Evolutionary conservation across 768 basidiomycete genomes (phyloP).

Genomic region (Tricholomella constricta): DNA sequence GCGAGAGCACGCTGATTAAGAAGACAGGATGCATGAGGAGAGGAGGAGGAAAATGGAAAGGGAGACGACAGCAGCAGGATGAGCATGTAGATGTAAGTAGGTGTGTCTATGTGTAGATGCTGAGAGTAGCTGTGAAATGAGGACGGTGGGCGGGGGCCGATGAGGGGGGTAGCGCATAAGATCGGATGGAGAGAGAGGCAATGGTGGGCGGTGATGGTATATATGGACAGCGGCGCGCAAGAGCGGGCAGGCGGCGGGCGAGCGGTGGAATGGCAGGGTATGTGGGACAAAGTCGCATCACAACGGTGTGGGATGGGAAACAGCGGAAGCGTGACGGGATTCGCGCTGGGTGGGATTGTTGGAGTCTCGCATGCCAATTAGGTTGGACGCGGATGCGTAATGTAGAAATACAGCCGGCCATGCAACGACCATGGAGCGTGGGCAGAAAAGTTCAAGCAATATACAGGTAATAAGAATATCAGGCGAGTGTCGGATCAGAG

Average conservation of each 20-base stretch:
- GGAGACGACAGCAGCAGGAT: not conserved
- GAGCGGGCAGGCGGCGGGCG: not conserved
- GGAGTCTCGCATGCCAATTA: not conserved
- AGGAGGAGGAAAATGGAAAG: not conserved
- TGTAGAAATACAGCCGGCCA: constrained; percentile 29
- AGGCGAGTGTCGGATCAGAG: constrained; percentile 18
- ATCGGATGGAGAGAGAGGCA: no score
- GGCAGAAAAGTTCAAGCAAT: constrained; percentile 28
- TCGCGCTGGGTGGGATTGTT: not conserved
- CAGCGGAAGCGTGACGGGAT: not conserved
- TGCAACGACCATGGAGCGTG: constrained; percentile 22
- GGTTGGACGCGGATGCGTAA: constrained; percentile 20
- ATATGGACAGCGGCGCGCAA: constrained; percentile 8
- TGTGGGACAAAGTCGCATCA: no score
- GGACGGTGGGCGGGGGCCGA: not conserved
- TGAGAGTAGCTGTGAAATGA: not conserved
- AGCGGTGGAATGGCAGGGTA: not conserved
- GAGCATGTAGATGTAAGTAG: not conserved
- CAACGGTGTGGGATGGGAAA: no score
- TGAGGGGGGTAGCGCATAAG: constrained; percentile 7
- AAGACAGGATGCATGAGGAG: not conserved
- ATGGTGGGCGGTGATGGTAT: constrained; percentile 2
- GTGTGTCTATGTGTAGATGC: not conserved
- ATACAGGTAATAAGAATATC: constrained; percentile 53
- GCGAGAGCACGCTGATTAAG: constrained; percentile 1